phyloP scores from a whole-genome alignment of 2,329 filamentous ascomycete species.

The Ophiostoma quercus region DNA sequence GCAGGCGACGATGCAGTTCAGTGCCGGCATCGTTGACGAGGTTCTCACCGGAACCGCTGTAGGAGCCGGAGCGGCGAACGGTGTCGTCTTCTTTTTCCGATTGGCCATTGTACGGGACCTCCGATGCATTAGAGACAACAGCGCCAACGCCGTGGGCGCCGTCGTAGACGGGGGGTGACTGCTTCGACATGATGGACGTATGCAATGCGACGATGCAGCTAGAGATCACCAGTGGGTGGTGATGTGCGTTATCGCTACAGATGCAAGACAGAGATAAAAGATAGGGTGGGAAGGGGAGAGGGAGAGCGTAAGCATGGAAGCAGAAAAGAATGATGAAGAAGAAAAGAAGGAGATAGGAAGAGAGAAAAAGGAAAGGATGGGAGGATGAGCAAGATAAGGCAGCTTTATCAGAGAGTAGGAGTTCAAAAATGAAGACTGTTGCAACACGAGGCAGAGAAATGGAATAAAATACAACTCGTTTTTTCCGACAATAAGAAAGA shows the following conservation, averaged over 20 bases:
- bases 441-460: not conserved
- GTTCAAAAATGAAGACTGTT: not conserved
- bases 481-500: not conserved
- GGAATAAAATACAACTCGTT: not conserved
- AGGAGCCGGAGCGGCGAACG: not conserved
- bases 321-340: constrained; percentile 2
- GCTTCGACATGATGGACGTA: constrained; percentile 12
- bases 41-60: constrained; percentile 19
- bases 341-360: not conserved
- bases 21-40: constrained; percentile 34
- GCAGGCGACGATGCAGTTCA: constrained; percentile 43
- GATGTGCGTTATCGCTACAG: not conserved
- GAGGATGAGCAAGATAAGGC: not conserved
- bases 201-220: not conserved
- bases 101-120: not conserved
- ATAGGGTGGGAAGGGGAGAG: not conserved
- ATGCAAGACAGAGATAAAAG: not conserved
- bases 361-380: not conserved
- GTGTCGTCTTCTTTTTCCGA: not conserved
- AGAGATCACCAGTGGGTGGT: not conserved
- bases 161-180: not conserved
- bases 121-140: not conserved
- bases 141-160: not conserved
- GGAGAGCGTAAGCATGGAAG: not conserved
- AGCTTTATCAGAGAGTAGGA: not conserved